Percentiles rank a stretch among this genome's conserved stretches.
These are phyloP conservation scores for Pseudogymnoascus sp. DNA, from an alignment of 2,329 filamentous ascomycete species.

Conservation along the genomic window DNA sequence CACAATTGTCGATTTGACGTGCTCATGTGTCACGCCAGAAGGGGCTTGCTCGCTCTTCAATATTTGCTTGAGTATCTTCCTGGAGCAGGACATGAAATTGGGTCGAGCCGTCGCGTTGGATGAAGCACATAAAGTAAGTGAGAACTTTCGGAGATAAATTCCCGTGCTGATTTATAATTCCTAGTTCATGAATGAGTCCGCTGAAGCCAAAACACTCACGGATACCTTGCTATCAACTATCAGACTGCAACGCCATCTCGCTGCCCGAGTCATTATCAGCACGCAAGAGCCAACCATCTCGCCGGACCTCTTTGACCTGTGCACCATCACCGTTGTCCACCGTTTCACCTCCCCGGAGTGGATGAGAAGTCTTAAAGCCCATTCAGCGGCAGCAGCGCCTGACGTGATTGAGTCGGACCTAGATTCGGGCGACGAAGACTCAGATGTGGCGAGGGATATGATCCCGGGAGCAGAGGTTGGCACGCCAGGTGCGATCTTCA, in stretches of 20 bases:
- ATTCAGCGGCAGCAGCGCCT: conserved; percentile 39
- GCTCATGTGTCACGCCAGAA: conserved; percentile 58
- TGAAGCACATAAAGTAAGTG: conserved; percentile 62
- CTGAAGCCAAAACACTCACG: conserved; percentile 50
- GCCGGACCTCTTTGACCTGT: conserved; percentile 59
- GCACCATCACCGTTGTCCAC: conserved; percentile 63
- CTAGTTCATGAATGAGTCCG: conserved; percentile 51
- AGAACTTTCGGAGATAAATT: background rate
- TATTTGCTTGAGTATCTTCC: conserved; percentile 58
- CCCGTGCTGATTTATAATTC: background rate
- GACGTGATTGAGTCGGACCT: conserved; percentile 24
- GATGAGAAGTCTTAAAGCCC: conserved; percentile 37
- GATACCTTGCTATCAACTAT: conserved; percentile 54
- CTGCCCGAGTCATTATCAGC: conserved; percentile 58
- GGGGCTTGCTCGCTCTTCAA: conserved; percentile 66
- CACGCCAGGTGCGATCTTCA: conserved; percentile 29
- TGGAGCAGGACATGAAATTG: conserved; percentile 41
- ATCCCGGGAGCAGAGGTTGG: conserved; percentile 15
- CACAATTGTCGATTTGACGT: conserved; percentile 65
- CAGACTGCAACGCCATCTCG: conserved; percentile 63
- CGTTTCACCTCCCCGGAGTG: conserved; percentile 61
- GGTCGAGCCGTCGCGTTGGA: conserved; percentile 62
- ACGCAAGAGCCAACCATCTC: conserved; percentile 72
- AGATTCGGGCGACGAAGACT: conserved; percentile 22
- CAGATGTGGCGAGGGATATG: background rate